These are phyloP conservation scores for Colletotrichum paranaense DNA, from an alignment of 2,329 filamentous ascomycete genomes.

Conservation along the genomic window DNA sequence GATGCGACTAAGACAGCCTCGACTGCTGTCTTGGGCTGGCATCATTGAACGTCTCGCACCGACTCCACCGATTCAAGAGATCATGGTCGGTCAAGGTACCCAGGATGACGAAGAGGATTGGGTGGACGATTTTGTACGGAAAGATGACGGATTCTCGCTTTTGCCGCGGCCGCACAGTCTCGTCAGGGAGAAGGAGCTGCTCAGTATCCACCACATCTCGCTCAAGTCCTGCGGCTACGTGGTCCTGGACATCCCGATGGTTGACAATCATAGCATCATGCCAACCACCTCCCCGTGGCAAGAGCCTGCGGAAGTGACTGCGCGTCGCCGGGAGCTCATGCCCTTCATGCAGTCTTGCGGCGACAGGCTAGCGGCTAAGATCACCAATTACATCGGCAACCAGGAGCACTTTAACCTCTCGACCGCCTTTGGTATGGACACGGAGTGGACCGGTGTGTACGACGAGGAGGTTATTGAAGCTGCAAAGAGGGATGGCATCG, in stretches of 20 bases:
- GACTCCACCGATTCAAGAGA: conserved; percentile 44
- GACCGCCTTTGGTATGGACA: conserved; percentile 46
- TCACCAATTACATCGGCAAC: conserved; percentile 44
- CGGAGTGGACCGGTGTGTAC: conserved; percentile 53
- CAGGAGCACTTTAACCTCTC: conserved; percentile 45
- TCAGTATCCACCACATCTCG: conserved; percentile 52
- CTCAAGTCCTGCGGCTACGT: conserved; percentile 74
- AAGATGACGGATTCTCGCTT: conserved; percentile 28
- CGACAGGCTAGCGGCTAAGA: conserved; percentile 49
- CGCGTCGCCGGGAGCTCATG: conserved; percentile 32
- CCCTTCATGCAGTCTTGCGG: conserved; percentile 48
- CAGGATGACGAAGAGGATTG: background rate
- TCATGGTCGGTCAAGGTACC: conserved; percentile 9
- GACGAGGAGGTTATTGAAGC: conserved; percentile 43
- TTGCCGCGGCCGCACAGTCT: conserved; percentile 40
- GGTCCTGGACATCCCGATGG: conserved; percentile 48
- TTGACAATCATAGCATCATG: conserved; percentile 51
- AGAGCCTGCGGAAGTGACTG: conserved; percentile 24
- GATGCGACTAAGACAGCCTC: conserved; percentile 39
- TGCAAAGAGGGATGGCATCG: conserved; percentile 49
- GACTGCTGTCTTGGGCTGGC: conserved; percentile 52
- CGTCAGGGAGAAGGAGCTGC: conserved; percentile 41
- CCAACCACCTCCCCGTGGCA: conserved; percentile 36
- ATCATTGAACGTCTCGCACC: conserved; percentile 56
- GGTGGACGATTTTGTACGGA: background rate